Base-by-base conservation (phyloP, 345 rosid genomes). In the Nasturtium officinale region DNA sequence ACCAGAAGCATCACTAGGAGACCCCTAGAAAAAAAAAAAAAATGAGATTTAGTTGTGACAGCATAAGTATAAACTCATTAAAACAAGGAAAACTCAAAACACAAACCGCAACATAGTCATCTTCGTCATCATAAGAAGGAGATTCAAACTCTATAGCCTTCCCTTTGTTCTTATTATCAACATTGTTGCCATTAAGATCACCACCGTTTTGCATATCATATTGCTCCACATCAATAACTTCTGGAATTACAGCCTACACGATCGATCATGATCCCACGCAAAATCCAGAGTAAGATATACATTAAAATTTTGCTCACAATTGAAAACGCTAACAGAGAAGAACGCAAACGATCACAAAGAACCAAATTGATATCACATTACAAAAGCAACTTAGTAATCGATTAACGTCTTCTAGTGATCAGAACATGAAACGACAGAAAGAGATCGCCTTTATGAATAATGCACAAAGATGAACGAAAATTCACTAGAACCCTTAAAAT, bases 221-320 rank as follows among this genome's bases (percentile, higher is more conserved):
- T 18, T 81, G 71, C 51, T 88, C 92, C 67, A 81, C 73, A 75
- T 86, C 87, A 81, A 84, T 87, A 16, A 83, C 85, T 81, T 87
- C 86, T 53, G 58, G 77, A 38, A 65, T 54, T 54, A 65, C 53
- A 56, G 51, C 85, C 98, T 90, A 72, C 57, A 80, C 43, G 47
- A 73, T 50, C 43, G 47, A 73, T 50, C 73, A 64, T 50, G 25
- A 62, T 15, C 42, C 46, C 48, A 12, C 37, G 0, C 35, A 42
- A 17, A 46, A 46, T 16, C 15, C 5, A 28, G 29, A 28, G 40
- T 74, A 18, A 66, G 60, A 38, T 23, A 45, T n/a, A 56, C 52
- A 35, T 29, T 5, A 30, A 30, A n/a, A n/a, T n/a, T 30, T 7
- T 6, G 35, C 35, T 6, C 35, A 30, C 2, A 30, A 30, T 30